A percentile compares a stretch with the other conserved stretches of the same genome.
Evolutionary conservation across 768 basidiomycete species (phyloP).

Genomic region (Xerocomellus dryophilus): DNA sequence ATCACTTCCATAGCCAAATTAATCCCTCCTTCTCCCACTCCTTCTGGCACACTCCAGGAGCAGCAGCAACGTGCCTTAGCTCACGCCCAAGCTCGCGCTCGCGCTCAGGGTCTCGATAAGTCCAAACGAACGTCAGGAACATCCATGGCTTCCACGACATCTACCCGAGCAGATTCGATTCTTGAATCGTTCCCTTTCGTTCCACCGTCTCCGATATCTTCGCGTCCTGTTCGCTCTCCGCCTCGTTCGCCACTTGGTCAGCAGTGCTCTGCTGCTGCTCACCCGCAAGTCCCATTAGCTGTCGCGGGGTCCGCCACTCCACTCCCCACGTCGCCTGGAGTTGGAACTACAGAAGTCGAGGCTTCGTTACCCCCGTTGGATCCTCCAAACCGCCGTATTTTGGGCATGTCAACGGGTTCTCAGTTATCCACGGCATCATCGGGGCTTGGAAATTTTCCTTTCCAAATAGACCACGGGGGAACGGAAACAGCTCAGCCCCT

Average conservation of each 20-base stretch:
- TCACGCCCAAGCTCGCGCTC: slow-evolving; percentile 58
- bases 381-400: slow-evolving; percentile 52
- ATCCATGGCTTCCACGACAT: slow-evolving; percentile 64
- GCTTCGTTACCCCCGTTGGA: slow-evolving; percentile 36
- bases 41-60: slow-evolving; percentile 46
- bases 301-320: not conserved
- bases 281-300: slow-evolving; percentile 6
- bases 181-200: slow-evolving; percentile 87
- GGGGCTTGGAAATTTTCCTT: slow-evolving; percentile 82
- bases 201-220: slow-evolving; percentile 86
- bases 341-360: slow-evolving; percentile 25
- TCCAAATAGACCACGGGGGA: slow-evolving; percentile 73
- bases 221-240: slow-evolving; percentile 69
- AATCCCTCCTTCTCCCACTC: slow-evolving; percentile 44
- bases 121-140: slow-evolving; percentile 56
- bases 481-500: slow-evolving; percentile 34
- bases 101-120: slow-evolving; percentile 49
- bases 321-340: not conserved
- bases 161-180: slow-evolving; percentile 78
- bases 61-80: slow-evolving; percentile 66
- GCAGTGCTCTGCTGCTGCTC: slow-evolving; percentile 43
- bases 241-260: slow-evolving; percentile 70
- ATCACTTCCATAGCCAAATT: slow-evolving; percentile 64
- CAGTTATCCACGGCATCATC: slow-evolving; percentile 74
- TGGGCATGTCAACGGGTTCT: slow-evolving; percentile 77